A percentile compares a stretch with the other conserved stretches of the same genome.
Conservation (phyloP, 2,329 filamentous ascomycete species). For the Pseudogymnoascus sp. region DNA sequence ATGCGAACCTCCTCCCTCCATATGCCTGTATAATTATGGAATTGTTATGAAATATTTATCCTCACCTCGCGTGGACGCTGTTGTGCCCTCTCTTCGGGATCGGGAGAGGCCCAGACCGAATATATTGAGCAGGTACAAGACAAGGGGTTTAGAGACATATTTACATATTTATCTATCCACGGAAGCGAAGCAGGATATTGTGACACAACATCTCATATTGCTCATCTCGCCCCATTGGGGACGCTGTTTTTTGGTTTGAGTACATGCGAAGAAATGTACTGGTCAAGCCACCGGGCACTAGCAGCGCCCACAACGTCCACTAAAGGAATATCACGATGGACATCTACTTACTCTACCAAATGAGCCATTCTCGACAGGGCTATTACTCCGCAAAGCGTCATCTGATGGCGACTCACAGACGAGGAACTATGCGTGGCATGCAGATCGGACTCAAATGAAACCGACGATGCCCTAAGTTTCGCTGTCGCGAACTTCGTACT, state of each 20-base stretch:
- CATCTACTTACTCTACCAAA: background rate
- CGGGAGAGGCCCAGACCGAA: background rate
- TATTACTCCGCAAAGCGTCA: slow-evolving; percentile 2
- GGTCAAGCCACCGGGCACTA: slow-evolving; percentile 3
- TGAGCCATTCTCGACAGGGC: slow-evolving; percentile 5
- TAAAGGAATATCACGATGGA: background rate
- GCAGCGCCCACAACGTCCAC: background rate
- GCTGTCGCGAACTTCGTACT: background rate
- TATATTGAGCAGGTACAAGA: background rate
- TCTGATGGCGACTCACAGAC: background rate
- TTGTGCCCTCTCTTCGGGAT: background rate
- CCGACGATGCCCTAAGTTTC: background rate
- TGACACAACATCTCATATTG: background rate
- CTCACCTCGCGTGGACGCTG: background rate
- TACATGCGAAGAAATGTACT: background rate
- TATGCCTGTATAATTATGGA: background rate
- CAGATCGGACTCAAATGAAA: background rate
- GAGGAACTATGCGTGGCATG: background rate
- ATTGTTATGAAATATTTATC: background rate
- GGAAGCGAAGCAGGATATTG: background rate
- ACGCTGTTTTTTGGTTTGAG: background rate
- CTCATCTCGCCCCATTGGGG: background rate
- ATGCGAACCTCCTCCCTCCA: background rate
- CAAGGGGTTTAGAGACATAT: background rate
- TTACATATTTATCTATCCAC: background rate